Percentiles rank a stretch among this genome's conserved stretches.
These are phyloP conservation scores for Backusella luteola DNA, from an alignment of 192 early-diverging fungal genomes.

Conservation along the genomic window DNA sequence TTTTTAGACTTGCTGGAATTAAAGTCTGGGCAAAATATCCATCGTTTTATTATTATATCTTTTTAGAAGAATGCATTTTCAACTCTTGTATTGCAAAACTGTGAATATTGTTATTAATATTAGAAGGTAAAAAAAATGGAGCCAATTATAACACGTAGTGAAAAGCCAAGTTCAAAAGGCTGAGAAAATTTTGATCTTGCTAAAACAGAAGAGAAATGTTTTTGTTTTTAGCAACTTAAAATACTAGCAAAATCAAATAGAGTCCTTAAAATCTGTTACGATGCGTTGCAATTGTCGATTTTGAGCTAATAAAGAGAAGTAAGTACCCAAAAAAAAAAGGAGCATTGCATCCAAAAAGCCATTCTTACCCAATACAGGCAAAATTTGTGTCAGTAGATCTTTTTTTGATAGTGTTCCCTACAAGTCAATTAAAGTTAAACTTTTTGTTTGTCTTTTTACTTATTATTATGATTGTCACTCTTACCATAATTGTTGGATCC, in stretches of 20 bases:
- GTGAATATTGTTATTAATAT: background rate
- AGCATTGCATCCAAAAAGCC: background rate
- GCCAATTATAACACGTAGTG: background rate
- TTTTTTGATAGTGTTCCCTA: slow-evolving; percentile 60
- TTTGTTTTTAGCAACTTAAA: background rate
- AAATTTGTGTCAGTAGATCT: slow-evolving; percentile 57
- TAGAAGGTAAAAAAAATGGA: background rate
- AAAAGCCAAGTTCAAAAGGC: background rate
- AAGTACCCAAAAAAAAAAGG: background rate
- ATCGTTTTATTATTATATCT: background rate
- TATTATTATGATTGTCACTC: background rate
- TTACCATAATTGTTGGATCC: slow-evolving; percentile 25
- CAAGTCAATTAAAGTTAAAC: slow-evolving; percentile 11
- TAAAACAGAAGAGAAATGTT: background rate
- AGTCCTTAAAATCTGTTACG: slow-evolving; percentile 51
- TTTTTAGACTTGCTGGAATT: background rate
- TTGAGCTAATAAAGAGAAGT: slow-evolving; percentile 30
- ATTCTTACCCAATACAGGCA: slow-evolving; percentile 61
- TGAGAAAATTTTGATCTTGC: background rate
- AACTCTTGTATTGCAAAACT: background rate
- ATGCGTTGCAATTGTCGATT: slow-evolving; percentile 65
- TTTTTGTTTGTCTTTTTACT: background rate
- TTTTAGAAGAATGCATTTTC: background rate
- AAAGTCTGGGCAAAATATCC: background rate
- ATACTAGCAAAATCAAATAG: background rate